Evolutionary conservation across 805 yeast genomes (phyloP).

Genomic region (Kazachstania martiniae): DNA sequence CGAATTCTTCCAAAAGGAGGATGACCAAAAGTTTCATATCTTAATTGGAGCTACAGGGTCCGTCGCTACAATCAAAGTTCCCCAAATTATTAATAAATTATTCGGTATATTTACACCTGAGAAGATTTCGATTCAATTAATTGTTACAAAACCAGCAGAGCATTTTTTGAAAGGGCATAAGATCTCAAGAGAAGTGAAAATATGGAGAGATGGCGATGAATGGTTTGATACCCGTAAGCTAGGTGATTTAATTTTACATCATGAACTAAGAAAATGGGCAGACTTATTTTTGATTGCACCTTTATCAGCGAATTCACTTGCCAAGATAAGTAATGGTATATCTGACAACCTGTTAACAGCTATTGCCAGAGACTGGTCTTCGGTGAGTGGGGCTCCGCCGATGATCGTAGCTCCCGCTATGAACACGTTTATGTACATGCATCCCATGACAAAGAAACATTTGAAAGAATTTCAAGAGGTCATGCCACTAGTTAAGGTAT

Average conservation of each 20-base stretch:
- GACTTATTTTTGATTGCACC: conserved; percentile 92
- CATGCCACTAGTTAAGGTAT: conserved; percentile 91
- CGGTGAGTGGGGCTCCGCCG: conserved; percentile 83
- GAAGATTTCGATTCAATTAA: conserved; percentile 71
- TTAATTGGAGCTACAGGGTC: conserved; percentile 85
- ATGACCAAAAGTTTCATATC: conserved; percentile 82
- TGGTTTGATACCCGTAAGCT: conserved; percentile 85
- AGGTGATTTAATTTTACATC: conserved; percentile 87
- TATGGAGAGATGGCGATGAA: conserved; percentile 92
- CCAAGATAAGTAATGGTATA: conserved; percentile 81
- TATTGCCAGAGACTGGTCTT: conserved; percentile 92
- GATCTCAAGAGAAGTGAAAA: conserved; percentile 25
- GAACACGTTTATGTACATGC: conserved; percentile 87
- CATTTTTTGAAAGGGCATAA: conserved; percentile 5
- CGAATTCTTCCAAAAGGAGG: conserved; percentile 43
- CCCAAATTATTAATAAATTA: conserved; percentile 65
- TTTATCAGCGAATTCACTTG: conserved; percentile 80
- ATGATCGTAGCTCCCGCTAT: conserved; percentile 89
- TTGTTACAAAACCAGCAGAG: conserved; percentile 68
- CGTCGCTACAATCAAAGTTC: conserved; percentile 72
- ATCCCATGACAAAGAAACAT: conserved; percentile 80
- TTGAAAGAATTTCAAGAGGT: conserved; percentile 68
- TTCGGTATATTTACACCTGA: conserved; percentile 70
- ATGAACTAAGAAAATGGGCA: conserved; percentile 94
- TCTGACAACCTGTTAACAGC: conserved; percentile 88